Conservation (phyloP, 2,329 filamentous ascomycete genomes). For the Cladosporium sp. region DNA sequence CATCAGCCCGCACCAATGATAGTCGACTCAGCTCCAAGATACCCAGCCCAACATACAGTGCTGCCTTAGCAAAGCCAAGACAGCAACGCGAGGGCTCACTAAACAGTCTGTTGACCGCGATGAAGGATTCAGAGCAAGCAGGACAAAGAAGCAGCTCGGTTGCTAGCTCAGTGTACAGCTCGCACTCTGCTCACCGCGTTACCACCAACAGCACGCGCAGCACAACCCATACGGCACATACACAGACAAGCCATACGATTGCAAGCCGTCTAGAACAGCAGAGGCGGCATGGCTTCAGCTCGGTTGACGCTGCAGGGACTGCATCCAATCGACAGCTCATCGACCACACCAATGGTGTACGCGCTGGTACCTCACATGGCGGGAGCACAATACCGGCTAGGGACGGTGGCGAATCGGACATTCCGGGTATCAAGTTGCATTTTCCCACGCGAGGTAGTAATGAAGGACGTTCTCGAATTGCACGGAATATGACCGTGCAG, state of each 20-base stretch:
- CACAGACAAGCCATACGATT: neutral
- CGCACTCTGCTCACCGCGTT: neutral
- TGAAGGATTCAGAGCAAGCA: slow-evolving; percentile 22
- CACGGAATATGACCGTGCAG: neutral
- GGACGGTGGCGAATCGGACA: neutral
- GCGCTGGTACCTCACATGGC: slow-evolving; percentile 22
- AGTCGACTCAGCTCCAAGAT: slow-evolving; percentile 35
- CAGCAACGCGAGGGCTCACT: slow-evolving; percentile 36
- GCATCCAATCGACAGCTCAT: slow-evolving; percentile 14
- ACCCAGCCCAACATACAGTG: slow-evolving; percentile 38
- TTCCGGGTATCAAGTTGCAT: slow-evolving; percentile 14
- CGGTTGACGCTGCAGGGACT: slow-evolving; percentile 13
- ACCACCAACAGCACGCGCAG: neutral
- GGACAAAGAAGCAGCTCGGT: slow-evolving; percentile 23
- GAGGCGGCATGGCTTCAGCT: slow-evolving; percentile 4
- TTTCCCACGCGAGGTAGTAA: neutral
- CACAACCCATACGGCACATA: neutral
- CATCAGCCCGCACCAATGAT: slow-evolving; percentile 15
- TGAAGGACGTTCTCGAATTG: neutral
- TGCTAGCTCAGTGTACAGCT: slow-evolving; percentile 24
- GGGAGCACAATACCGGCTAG: neutral
- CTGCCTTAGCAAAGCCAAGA: slow-evolving; percentile 31
- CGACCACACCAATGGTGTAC: slow-evolving; percentile 20
- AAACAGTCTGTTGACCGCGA: slow-evolving; percentile 35
- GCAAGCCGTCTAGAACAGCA: neutral